Evolutionary conservation across 2,329 filamentous ascomycete genomes (phyloP).

Genomic region (Fusarium sp.): DNA sequence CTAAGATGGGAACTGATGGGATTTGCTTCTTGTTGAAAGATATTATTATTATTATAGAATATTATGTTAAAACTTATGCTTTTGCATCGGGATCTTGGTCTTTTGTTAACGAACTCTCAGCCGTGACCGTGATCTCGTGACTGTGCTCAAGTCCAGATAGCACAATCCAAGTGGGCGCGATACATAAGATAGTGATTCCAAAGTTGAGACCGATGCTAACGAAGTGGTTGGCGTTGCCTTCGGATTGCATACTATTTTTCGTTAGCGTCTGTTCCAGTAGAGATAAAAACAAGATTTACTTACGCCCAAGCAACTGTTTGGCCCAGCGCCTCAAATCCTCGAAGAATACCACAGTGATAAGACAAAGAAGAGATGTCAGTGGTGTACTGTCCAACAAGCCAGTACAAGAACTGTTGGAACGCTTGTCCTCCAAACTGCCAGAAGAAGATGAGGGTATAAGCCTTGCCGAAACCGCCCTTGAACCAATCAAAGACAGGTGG

Average conservation of each 20-base stretch:
- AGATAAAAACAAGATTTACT: neutral
- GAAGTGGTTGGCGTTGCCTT: constrained; percentile 20
- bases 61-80: neutral
- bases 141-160: constrained; percentile 12
- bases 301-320: constrained; percentile 22
- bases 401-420: constrained; percentile 22
- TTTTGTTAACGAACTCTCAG: neutral
- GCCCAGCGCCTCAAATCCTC: constrained; percentile 13
- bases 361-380: constrained; percentile 5
- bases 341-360: constrained; percentile 17
- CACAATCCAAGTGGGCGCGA: constrained; percentile 10
- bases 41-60: constrained; percentile 10
- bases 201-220: constrained; percentile 17
- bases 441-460: constrained; percentile 32
- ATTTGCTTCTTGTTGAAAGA: neutral
- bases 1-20: neutral
- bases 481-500: constrained; percentile 30
- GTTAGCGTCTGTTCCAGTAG: neutral
- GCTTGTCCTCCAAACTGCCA: constrained; percentile 34
- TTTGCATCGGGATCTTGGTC: neutral
- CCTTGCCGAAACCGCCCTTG: constrained; percentile 29
- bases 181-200: constrained; percentile 11
- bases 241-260: constrained; percentile 2
- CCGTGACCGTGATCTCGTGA: constrained; percentile 12
- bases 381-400: constrained; percentile 15